phyloP scores from a whole-genome alignment of 2,329 filamentous ascomycete genomes.

The Aspergillus sp. region DNA sequence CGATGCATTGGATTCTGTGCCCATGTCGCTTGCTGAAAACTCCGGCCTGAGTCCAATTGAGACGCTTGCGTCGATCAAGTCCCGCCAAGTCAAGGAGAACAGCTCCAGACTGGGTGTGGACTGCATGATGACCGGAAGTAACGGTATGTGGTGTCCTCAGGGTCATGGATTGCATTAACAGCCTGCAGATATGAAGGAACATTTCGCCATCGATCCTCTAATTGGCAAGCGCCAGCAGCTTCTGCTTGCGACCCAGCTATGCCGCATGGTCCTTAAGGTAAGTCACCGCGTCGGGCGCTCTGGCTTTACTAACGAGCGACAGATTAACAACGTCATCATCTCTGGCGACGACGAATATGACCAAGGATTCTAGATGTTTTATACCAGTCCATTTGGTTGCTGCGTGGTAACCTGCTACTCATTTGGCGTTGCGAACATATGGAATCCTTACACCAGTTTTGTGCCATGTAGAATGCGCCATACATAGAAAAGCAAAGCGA shows the following conservation, averaged over 20 bases:
- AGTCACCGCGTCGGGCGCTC: neutral
- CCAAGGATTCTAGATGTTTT: slow-evolving; percentile 56
- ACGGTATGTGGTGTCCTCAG: slow-evolving; percentile 46
- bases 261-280: slow-evolving; percentile 94
- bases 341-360: slow-evolving; percentile 79
- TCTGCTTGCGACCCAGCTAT: slow-evolving; percentile 90
- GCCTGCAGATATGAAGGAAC: slow-evolving; percentile 75
- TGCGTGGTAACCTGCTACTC: too few species aligned
- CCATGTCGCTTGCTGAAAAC: slow-evolving; percentile 96
- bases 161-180: slow-evolving; percentile 1
- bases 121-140: slow-evolving; percentile 92
- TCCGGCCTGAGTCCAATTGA: slow-evolving; percentile 93
- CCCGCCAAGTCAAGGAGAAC: slow-evolving; percentile 83
- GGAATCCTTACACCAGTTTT: too few species aligned
- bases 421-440: too few species aligned
- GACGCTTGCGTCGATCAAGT: slow-evolving; percentile 89
- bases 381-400: too few species aligned
- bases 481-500: too few species aligned
- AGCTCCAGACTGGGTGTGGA: slow-evolving; percentile 79
- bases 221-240: slow-evolving; percentile 98
- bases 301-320: slow-evolving; percentile 9
- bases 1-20: slow-evolving; percentile 84
- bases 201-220: slow-evolving; percentile 95
- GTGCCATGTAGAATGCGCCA: too few species aligned
- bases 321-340: slow-evolving; percentile 88